Conservation (phyloP, 768 basidiomycete species). For the Grammothele lineata region DNA sequence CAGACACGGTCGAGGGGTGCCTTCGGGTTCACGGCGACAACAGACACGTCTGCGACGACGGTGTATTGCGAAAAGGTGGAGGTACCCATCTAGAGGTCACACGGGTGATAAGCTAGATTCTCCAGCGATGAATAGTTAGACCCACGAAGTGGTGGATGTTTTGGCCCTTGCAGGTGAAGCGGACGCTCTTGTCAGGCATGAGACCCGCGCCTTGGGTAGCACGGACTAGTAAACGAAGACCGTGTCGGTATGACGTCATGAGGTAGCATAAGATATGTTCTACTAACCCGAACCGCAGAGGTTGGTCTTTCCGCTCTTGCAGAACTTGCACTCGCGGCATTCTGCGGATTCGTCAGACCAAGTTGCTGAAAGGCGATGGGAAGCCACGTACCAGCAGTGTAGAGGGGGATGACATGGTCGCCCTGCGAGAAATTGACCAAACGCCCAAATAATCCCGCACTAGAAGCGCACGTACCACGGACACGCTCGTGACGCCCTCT, state of each 20-base stretch:
- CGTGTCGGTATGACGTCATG: slow-evolving; percentile 4
- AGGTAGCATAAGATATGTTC: background rate
- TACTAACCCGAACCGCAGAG: slow-evolving; percentile 80
- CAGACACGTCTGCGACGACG: slow-evolving; percentile 94
- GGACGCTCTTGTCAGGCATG: slow-evolving; percentile 87
- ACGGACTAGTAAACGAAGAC: too few relatives aligned
- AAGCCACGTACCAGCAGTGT: slow-evolving; percentile 73
- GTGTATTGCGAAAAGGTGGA: slow-evolving; percentile 99
- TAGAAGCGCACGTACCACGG: slow-evolving; percentile 37
- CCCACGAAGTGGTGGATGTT: slow-evolving; percentile 88
- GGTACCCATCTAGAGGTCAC: slow-evolving; percentile 80
- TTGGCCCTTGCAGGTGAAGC: slow-evolving; percentile 89
- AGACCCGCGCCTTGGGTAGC: slow-evolving; percentile 90
- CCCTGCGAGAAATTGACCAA: slow-evolving; percentile 40
- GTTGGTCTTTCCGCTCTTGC: slow-evolving; percentile 97
- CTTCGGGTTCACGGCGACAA: slow-evolving; percentile 80
- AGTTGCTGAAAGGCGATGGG: background rate
- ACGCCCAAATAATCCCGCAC: background rate
- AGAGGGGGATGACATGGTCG: slow-evolving; percentile 96
- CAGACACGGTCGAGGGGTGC: slow-evolving; percentile 97
- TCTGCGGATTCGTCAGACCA: slow-evolving; percentile 34
- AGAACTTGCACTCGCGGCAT: slow-evolving; percentile 97
- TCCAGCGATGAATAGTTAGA: slow-evolving; percentile 6
- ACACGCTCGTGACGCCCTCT: slow-evolving; percentile 83
- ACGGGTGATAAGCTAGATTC: background rate